Conservation (phyloP, 139 green algal species). For the Chlamydomonas schloesseri region DNA sequence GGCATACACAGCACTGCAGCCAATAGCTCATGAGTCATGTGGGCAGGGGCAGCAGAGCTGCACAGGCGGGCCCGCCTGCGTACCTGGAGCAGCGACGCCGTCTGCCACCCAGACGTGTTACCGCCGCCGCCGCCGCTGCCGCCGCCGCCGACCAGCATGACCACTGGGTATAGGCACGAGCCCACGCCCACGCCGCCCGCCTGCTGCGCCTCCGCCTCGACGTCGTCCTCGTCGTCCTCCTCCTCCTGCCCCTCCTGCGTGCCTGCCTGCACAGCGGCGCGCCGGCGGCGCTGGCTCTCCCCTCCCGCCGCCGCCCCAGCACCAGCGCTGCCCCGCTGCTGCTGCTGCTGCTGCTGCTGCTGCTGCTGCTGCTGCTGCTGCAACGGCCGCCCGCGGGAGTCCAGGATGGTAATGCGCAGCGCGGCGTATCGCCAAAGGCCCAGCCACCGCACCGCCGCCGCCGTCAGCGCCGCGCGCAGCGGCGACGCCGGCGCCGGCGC, state of each 20-base stretch:
- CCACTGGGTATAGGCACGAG: conserved; percentile 1
- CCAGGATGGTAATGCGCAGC: background rate
- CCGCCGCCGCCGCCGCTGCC: background rate
- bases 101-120: background rate
- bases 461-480: background rate
- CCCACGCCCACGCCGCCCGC: too few species aligned
- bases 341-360: background rate
- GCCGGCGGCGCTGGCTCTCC: too few species aligned
- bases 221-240: background rate
- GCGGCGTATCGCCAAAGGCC: conserved; percentile 18
- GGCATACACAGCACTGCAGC: too few species aligned
- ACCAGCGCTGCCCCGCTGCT: background rate
- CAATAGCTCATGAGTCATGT: too few species aligned
- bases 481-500: background rate
- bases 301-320: too few species aligned
- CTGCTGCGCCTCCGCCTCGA: background rate
- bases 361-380: background rate
- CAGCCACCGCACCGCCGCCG: background rate
- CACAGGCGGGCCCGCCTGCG: too few species aligned
- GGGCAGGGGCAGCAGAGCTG: too few species aligned
- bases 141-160: conserved; percentile 7
- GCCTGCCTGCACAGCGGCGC: too few species aligned
- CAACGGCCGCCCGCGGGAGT: background rate
- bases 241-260: background rate
- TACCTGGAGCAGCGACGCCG: background rate